A percentile compares a stretch with the other conserved stretches of the same genome.
phyloP scores from a whole-genome alignment of 1,284 basidiomycete genomes.

The Naganishia albida region DNA sequence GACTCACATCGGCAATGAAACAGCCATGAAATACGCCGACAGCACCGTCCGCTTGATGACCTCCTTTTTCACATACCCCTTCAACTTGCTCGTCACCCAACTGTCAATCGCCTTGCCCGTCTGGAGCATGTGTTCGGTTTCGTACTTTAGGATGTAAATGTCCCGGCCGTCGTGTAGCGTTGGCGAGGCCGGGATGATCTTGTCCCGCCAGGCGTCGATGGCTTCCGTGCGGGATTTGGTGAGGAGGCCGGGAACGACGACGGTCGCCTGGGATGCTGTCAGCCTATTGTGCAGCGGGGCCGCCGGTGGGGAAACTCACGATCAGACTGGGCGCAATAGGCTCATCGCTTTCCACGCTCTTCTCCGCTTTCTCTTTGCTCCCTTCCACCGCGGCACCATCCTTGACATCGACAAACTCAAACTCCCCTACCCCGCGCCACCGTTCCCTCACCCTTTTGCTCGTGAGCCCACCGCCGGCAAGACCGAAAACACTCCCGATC shows the following conservation, averaged over 20 bases:
- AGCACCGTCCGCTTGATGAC: conserved; percentile 61
- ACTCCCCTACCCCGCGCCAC: conserved; percentile 58
- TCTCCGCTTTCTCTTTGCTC: conserved; percentile 8
- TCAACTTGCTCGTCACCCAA: conserved; percentile 52
- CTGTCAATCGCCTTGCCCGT: conserved; percentile 55
- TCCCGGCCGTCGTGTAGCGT: conserved; percentile 50
- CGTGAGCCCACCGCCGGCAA: conserved; percentile 58
- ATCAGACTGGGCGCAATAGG: conserved; percentile 49
- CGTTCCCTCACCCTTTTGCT: conserved; percentile 57
- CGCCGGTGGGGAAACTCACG: conserved; percentile 38
- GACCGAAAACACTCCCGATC: conserved; percentile 58
- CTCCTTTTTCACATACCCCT: conserved; percentile 54
- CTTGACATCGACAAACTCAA: conserved; percentile 56
- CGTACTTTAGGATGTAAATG: conserved; percentile 54
- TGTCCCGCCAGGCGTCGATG: conserved; percentile 49
- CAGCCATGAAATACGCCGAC: conserved; percentile 58
- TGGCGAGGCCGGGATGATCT: conserved; percentile 25
- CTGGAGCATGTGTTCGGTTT: conserved; percentile 54
- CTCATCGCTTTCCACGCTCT: conserved; percentile 30
- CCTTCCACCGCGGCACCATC: conserved; percentile 45
- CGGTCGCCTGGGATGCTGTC: conserved; percentile 45
- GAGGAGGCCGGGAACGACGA: conserved; percentile 57
- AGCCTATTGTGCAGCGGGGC: not conserved
- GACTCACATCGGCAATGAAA: conserved; percentile 56
- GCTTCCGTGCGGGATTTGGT: conserved; percentile 55